These are phyloP conservation scores for Circinella minor DNA, from an alignment of 371 early-diverging fungal species.

Conservation along the genomic window DNA sequence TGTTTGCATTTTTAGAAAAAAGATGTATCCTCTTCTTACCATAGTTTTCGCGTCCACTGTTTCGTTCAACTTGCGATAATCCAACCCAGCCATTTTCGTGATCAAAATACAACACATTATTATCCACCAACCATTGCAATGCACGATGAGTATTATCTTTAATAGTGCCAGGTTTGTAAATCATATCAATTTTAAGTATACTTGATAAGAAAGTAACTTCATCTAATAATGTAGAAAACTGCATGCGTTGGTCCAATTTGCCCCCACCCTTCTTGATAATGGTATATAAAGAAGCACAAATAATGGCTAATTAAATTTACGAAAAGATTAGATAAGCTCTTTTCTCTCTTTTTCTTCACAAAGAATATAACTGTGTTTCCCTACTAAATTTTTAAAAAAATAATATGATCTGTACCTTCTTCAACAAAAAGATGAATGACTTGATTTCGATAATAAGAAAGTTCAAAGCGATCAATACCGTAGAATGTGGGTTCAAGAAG, in stretches of 20 bases:
- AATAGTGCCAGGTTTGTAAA: constrained; percentile 80
- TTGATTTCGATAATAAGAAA: constrained; percentile 86
- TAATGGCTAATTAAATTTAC: constrained; percentile 53
- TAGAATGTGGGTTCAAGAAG: constrained; percentile 90
- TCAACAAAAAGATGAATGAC: constrained; percentile 84
- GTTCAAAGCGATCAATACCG: constrained; percentile 81
- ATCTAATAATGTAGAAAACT: constrained; percentile 57
- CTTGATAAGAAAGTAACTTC: constrained; percentile 81
- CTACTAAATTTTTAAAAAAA: too few relatives aligned
- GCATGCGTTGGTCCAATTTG: constrained; percentile 61
- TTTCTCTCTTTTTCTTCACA: too few relatives aligned
- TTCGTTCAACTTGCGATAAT: constrained; percentile 66
- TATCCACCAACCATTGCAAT: constrained; percentile 61
- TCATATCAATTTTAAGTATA: constrained; percentile 82
- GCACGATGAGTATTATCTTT: constrained; percentile 72
- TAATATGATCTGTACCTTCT: constrained; percentile 48
- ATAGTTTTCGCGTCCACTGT: constrained; percentile 84
- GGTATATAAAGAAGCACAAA: constrained; percentile 80
- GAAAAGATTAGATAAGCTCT: neutral
- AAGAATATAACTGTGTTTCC: too few relatives aligned
- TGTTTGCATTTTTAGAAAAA: neutral
- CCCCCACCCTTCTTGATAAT: constrained; percentile 78
- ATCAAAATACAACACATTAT: constrained; percentile 57
- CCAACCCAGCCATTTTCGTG: constrained; percentile 59
- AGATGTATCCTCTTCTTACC: constrained; percentile 35